Conservation (phyloP, 1,284 basidiomycete genomes). For the Schizophyllum commune region DNA sequence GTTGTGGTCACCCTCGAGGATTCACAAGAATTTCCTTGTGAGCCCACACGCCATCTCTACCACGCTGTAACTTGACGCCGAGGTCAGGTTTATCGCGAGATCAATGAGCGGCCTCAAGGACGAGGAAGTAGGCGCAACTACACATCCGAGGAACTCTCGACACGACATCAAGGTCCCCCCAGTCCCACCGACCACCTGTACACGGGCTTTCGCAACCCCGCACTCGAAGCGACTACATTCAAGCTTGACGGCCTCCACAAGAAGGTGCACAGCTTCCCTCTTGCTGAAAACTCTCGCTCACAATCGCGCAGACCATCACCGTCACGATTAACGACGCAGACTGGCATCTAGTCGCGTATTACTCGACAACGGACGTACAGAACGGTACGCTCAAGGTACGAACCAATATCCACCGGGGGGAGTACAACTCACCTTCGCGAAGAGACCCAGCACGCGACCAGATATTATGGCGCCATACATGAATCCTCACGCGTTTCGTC, state of each 20-base stretch:
- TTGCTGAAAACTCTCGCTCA: neutral
- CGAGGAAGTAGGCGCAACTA: slow-evolving; percentile 23
- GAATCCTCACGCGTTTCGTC: slow-evolving; percentile 59
- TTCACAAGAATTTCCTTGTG: slow-evolving; percentile 76
- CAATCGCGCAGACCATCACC: slow-evolving; percentile 57
- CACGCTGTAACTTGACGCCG: slow-evolving; percentile 1
- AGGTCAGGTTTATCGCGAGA: slow-evolving; percentile 64
- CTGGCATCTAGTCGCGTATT: slow-evolving; percentile 76
- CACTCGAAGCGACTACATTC: slow-evolving; percentile 53
- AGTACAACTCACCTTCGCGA: slow-evolving; percentile 9
- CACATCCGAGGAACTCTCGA: neutral
- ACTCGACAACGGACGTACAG: slow-evolving; percentile 67
- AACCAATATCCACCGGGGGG: neutral
- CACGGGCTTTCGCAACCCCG: neutral
- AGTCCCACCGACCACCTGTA: slow-evolving; percentile 25
- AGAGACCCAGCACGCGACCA: slow-evolving; percentile 50
- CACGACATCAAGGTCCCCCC: slow-evolving; percentile 20
- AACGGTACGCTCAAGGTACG: slow-evolving; percentile 49
- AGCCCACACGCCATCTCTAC: slow-evolving; percentile 14
- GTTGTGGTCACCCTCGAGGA: slow-evolving; percentile 76
- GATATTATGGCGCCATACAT: slow-evolving; percentile 63
- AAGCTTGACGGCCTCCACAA: slow-evolving; percentile 66
- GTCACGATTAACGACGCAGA: slow-evolving; percentile 69
- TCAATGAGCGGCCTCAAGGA: slow-evolving; percentile 52
- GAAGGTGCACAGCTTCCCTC: slow-evolving; percentile 37